These are phyloP conservation scores for Euphorbia peplus DNA, from an alignment of 345 rosid genomes.

Conservation along the genomic window DNA sequence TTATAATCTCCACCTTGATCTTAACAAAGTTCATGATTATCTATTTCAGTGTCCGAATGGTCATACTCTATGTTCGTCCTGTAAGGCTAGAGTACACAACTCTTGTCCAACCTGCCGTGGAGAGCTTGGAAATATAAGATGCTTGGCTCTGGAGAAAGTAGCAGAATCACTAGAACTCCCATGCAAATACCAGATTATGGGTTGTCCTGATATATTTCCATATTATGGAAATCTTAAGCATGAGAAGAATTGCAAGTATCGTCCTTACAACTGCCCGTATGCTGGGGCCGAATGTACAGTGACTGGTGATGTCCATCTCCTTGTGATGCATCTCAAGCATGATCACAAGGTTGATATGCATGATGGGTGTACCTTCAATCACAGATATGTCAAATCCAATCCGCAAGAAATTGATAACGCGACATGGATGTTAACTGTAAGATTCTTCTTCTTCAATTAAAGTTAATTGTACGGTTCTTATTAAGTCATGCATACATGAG, in stretches of 20 bases:
- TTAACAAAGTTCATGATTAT: not conserved
- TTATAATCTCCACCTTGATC: not conserved
- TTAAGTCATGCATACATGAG: not conserved
- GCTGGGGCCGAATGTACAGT: constrained; percentile 86
- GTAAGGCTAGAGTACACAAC: constrained; percentile 70
- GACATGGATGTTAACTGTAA: constrained; percentile 96
- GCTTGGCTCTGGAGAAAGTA: constrained; percentile 83
- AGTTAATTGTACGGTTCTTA: constrained; percentile 63
- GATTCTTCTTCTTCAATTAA: constrained; percentile 10
- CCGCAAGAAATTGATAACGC: constrained; percentile 92
- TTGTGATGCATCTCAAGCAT: constrained; percentile 69
- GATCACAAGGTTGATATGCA: constrained; percentile 97
- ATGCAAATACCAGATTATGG: constrained; percentile 64
- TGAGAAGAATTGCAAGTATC: constrained; percentile 63
- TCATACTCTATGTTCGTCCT: constrained; percentile 74
- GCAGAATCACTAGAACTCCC: constrained; percentile 80
- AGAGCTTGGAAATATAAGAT: constrained; percentile 88
- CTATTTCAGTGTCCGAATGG: constrained; percentile 75
- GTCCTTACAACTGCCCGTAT: constrained; percentile 80
- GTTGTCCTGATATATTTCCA: constrained; percentile 75
- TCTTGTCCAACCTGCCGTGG: constrained; percentile 79
- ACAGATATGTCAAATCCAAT: constrained; percentile 81
- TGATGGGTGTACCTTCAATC: constrained; percentile 78
- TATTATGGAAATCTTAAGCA: constrained; percentile 83
- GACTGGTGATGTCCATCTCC: constrained; percentile 67